Percentiles rank a stretch among this genome's conserved stretches.
Conservation (phyloP, 1,284 basidiomycete genomes). For the Fistulinella cinereoalba region DNA sequence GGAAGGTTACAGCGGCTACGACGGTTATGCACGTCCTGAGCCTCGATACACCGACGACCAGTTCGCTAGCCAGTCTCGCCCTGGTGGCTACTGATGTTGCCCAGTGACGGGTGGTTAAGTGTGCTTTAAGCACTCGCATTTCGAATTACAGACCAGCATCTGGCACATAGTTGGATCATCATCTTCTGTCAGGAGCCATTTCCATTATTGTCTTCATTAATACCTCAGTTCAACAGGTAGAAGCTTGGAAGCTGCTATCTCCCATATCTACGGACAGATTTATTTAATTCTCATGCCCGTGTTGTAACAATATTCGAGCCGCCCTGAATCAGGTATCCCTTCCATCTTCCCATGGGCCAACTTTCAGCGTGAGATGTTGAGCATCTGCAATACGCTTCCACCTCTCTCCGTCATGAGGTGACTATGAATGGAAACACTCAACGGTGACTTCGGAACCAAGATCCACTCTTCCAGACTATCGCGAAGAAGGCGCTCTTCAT, state of each 20-base stretch:
- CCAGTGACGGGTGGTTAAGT: no score
- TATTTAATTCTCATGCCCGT: neutral
- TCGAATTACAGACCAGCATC: no score
- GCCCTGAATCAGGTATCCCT: slow-evolving; percentile 7
- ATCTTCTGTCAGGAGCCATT: slow-evolving; percentile 7
- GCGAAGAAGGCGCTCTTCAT: no score
- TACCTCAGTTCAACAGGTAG: neutral
- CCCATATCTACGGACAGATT: slow-evolving; percentile 3
- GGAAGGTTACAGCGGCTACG: slow-evolving; percentile 38
- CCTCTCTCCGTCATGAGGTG: no score
- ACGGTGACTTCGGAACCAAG: no score
- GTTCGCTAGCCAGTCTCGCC: slow-evolving; percentile 41
- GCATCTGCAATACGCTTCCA: slow-evolving; percentile 27
- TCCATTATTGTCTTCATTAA: neutral
- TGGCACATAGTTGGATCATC: neutral
- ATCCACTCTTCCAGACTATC: no score
- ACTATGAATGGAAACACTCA: no score
- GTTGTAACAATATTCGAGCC: neutral
- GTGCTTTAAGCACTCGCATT: no score
- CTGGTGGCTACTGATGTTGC: neutral
- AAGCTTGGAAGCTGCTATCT: no score
- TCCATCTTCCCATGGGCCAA: slow-evolving; percentile 15
- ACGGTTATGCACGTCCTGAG: no score
- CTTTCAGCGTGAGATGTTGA: slow-evolving; percentile 23
- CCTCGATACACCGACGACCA: slow-evolving; percentile 24